Evolutionary conservation across 2,329 filamentous ascomycete species (phyloP), one percentile per base, ranked within the genome.

Genomic region (Aspergillus sp.): DNA sequence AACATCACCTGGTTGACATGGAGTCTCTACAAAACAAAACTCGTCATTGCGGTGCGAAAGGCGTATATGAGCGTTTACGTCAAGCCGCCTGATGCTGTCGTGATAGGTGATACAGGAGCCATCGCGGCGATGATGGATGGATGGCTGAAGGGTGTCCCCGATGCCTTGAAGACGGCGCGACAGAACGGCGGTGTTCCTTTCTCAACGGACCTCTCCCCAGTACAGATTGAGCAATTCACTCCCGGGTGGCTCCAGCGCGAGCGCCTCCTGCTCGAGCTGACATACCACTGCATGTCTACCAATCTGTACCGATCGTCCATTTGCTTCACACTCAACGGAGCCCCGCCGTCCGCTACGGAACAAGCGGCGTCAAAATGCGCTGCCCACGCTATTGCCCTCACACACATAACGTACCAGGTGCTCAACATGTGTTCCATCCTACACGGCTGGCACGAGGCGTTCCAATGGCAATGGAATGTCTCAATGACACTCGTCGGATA

Each of bases 381-480:
- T 22, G 66, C 69, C 22, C 77, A 80, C 60, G 74, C 76, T 15
- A 72, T 80, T 30, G 68, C 74, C 3, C 52, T 77, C n/a, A 79
- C 77, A 4, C 68, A 71, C 13, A 79, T 81, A 19, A 72, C 76
- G 48, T 72, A 79, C 41, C 77, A 80, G 48, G 66, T 75, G 1
- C 66, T 72, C 22, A 66, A 63, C 1, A 61, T 66, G 3, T 76
- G 76, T 1, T 67, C 71, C 15, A 69, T 79, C 22, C 63, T 80
- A 0, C 59, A 61, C n/a, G 77, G 78, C 7, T 79, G 72, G 72
- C 71, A 77, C 60, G 75, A 79, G 54, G 70, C 73, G 0, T 81
- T 79, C 54, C 76, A 79, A 25, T 81, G 76, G 71, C 79, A 81
- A 63, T 81, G 79, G 77, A 77, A 80, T 60, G 77, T 79, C 0